phyloP scores from a whole-genome alignment of 495 filamentous ascomycete genomes.

The Aspergillus conjunctus region DNA sequence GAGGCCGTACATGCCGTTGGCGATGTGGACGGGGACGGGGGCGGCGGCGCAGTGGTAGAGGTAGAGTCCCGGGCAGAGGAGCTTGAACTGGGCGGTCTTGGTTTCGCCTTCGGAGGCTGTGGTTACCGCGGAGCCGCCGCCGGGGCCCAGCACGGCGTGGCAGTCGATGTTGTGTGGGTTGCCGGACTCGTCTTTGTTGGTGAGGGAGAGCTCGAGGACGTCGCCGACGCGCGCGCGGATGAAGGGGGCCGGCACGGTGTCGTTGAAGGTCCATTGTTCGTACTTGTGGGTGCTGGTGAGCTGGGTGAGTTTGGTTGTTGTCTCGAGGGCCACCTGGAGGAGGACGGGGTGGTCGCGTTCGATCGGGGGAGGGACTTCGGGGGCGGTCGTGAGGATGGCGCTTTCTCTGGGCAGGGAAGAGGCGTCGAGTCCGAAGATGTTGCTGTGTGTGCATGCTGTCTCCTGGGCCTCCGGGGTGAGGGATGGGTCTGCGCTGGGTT shows the following conservation, averaged over 20 bases:
- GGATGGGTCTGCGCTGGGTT: neutral
- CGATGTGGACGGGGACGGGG: conserved; percentile 29
- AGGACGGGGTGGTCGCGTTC: conserved; percentile 21
- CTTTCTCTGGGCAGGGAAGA: conserved; percentile 5
- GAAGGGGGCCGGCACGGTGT: conserved; percentile 27
- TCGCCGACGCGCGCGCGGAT: conserved; percentile 27
- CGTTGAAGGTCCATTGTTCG: conserved; percentile 30
- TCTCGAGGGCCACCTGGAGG: conserved; percentile 21
- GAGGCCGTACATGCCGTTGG: conserved; percentile 30
- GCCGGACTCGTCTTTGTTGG: conserved; percentile 24
- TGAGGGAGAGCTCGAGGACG: conserved; percentile 22
- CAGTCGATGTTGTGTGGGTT: conserved; percentile 28
- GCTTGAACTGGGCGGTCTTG: conserved; percentile 24
- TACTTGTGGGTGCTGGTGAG: conserved; percentile 27
- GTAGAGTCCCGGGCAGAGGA: conserved; percentile 21
- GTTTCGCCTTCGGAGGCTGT: conserved; percentile 25
- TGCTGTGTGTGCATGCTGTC: too few relatives aligned
- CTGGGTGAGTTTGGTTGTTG: conserved; percentile 17
- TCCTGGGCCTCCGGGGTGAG: neutral
- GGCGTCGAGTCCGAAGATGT: too few relatives aligned
- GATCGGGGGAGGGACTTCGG: conserved; percentile 24
- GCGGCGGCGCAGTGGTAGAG: conserved; percentile 27
- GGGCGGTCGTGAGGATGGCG: conserved; percentile 21
- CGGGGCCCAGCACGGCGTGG: conserved; percentile 23
- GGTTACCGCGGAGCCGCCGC: conserved; percentile 23